These are phyloP conservation scores for Xylaria sp. DNA, from an alignment of 2,329 filamentous ascomycete genomes.

Conservation along the genomic window DNA sequence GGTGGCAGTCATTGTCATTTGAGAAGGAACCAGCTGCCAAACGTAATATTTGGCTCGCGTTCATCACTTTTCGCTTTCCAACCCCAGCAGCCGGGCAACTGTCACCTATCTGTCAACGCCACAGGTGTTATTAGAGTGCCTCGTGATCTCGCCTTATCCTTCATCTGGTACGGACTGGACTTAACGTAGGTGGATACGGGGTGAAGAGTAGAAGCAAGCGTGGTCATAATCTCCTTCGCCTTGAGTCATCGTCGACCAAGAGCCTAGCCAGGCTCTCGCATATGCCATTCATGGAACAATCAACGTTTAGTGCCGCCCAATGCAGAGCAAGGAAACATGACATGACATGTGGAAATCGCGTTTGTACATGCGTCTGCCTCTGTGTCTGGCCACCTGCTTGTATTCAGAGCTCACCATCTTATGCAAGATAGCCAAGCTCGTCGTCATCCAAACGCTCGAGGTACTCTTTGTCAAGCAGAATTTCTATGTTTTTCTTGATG, in stretches of 20 bases:
- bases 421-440: slow-evolving; percentile 93
- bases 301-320: slow-evolving; percentile 5
- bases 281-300: background rate
- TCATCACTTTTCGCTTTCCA: background rate
- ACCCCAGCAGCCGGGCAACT: slow-evolving; percentile 6
- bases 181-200: background rate
- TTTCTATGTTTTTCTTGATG: slow-evolving; percentile 99
- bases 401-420: slow-evolving; percentile 49
- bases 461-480: slow-evolving; percentile 98
- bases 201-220: slow-evolving; percentile 1
- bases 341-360: slow-evolving; percentile 9
- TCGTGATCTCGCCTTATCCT: background rate
- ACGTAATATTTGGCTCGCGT: background rate
- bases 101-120: background rate
- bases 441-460: slow-evolving; percentile 95
- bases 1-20: background rate
- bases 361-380: slow-evolving; percentile 13
- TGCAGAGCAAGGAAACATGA: slow-evolving; percentile 14
- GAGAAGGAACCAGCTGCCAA: background rate
- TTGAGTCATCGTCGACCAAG: slow-evolving; percentile 12
- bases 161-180: slow-evolving; percentile 1
- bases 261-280: slow-evolving; percentile 3
- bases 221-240: slow-evolving; percentile 9
- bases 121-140: background rate
- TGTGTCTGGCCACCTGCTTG: background rate